A percentile compares a stretch with the other conserved stretches of the same genome.
These are phyloP conservation scores for Sporothrix dimorphospora DNA, from an alignment of 2,329 filamentous ascomycete species.

Conservation along the genomic window DNA sequence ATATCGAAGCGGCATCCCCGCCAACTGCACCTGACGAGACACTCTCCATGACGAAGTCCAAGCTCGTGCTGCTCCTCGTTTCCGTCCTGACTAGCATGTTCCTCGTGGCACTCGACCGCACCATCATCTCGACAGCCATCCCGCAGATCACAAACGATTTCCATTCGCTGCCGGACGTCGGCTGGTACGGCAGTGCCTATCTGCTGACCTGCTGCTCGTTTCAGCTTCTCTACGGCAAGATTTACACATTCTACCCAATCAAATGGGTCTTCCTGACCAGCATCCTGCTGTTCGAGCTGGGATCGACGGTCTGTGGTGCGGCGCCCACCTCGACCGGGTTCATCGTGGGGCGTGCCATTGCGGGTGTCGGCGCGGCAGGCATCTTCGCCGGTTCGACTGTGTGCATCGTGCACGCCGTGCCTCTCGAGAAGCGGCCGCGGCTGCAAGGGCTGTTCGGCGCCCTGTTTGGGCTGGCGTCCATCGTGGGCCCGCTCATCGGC, in stretches of 20 bases:
- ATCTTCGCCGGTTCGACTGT: slow-evolving; percentile 45
- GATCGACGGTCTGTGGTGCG: slow-evolving; percentile 47
- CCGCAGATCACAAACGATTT: slow-evolving; percentile 34
- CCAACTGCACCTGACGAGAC: background rate
- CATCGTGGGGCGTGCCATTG: slow-evolving; percentile 47
- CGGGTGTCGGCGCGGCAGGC: slow-evolving; percentile 45
- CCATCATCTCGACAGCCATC: slow-evolving; percentile 36
- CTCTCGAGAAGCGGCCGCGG: slow-evolving; percentile 41
- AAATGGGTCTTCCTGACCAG: slow-evolving; percentile 41
- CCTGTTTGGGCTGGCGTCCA: slow-evolving; percentile 43
- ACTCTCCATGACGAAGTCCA: slow-evolving; percentile 27
- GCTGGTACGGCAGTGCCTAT: slow-evolving; percentile 35
- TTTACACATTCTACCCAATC: slow-evolving; percentile 46
- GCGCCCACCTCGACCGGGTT: slow-evolving; percentile 47
- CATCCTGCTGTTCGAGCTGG: slow-evolving; percentile 45
- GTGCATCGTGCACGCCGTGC: slow-evolving; percentile 42
- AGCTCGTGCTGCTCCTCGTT: slow-evolving; percentile 41
- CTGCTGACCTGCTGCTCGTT: slow-evolving; percentile 32
- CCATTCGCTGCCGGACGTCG: slow-evolving; percentile 31
- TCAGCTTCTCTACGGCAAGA: slow-evolving; percentile 47
- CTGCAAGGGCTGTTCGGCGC: slow-evolving; percentile 44
- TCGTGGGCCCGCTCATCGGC: slow-evolving; percentile 45
- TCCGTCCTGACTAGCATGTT: slow-evolving; percentile 46
- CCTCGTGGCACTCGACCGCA: slow-evolving; percentile 43
- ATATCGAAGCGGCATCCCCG: background rate